Conservation (phyloP, 164 flowering plant species). For the Sedum album region DNA sequence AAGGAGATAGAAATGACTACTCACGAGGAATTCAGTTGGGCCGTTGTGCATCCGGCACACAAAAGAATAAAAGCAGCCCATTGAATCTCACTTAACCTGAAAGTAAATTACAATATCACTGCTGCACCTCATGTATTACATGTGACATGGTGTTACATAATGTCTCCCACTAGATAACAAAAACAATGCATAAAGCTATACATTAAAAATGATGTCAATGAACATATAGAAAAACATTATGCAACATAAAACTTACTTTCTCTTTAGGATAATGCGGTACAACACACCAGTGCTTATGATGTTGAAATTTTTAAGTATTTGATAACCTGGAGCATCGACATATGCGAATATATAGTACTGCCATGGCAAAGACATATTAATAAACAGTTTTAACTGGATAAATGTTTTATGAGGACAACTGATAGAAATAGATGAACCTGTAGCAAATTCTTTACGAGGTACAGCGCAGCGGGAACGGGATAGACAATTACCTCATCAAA, state of each 20-base stretch:
- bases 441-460: constrained; percentile 85
- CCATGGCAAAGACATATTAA: constrained; percentile 16
- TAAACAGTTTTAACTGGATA: constrained; percentile 8
- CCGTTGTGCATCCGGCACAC: constrained; percentile 94
- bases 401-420: background rate
- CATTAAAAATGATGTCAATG: background rate
- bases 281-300: constrained; percentile 92
- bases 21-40: constrained; percentile 85
- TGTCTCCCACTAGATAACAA: background rate
- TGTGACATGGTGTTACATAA: no score
- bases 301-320: constrained; percentile 87
- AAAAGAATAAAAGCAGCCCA: constrained; percentile 95
- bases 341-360: constrained; percentile 99
- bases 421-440: constrained; percentile 39
- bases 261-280: constrained; percentile 86
- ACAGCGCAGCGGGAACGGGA: constrained; percentile 92
- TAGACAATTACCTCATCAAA: constrained; percentile 78
- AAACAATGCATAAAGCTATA: background rate
- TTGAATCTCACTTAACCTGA: constrained; percentile 89
- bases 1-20: constrained; percentile 12
- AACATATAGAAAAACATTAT: background rate
- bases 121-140: background rate
- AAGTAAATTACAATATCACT: constrained; percentile 6
- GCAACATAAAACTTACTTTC: constrained; percentile 37
- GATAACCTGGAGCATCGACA: constrained; percentile 98